phyloP scores from a whole-genome alignment of 2,329 filamentous ascomycete species.

The Exophiala spinifera region DNA sequence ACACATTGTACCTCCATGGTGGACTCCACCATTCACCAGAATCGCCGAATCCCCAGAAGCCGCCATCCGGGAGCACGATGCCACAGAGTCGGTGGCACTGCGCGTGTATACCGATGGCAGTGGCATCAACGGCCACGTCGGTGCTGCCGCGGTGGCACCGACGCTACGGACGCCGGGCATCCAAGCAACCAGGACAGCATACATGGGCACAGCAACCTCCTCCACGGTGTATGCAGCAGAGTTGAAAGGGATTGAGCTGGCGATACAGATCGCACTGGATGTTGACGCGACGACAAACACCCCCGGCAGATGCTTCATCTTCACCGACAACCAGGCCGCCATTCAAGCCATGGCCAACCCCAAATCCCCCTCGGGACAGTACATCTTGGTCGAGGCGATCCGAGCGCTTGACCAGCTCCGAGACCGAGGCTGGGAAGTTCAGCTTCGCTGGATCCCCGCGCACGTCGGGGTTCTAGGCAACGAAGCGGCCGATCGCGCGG shows the following conservation, averaged over 20 bases:
- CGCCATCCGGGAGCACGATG: conserved; percentile 22
- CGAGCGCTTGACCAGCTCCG: conserved; percentile 8
- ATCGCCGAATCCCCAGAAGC: conserved; percentile 17
- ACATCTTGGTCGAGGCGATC: conserved; percentile 25
- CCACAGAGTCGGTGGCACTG: conserved; percentile 13
- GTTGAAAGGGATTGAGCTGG: conserved; percentile 31
- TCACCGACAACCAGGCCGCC: conserved; percentile 35
- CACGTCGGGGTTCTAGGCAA: conserved; percentile 9
- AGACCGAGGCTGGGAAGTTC: conserved; percentile 14
- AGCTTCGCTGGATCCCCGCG: conserved; percentile 13
- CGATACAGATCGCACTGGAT: conserved; percentile 29
- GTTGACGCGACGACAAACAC: conserved; percentile 13
- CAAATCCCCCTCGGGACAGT: conserved; percentile 31
- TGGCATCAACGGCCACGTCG: conserved; percentile 31
- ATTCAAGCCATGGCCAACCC: conserved; percentile 33
- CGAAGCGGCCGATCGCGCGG: conserved; percentile 1
- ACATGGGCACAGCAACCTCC: conserved; percentile 30
- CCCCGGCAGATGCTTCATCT: conserved; percentile 29
- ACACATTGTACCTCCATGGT: conserved; percentile 25
- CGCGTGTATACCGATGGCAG: conserved; percentile 29
- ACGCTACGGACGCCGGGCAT: not conserved
- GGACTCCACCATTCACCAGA: conserved; percentile 16
- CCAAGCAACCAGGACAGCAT: conserved; percentile 23
- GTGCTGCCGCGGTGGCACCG: conserved; percentile 28
- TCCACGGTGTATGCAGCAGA: conserved; percentile 34